Evolutionary conservation across 139 green algal genomes (phyloP).

Genomic region (Picochlorum sp.): DNA sequence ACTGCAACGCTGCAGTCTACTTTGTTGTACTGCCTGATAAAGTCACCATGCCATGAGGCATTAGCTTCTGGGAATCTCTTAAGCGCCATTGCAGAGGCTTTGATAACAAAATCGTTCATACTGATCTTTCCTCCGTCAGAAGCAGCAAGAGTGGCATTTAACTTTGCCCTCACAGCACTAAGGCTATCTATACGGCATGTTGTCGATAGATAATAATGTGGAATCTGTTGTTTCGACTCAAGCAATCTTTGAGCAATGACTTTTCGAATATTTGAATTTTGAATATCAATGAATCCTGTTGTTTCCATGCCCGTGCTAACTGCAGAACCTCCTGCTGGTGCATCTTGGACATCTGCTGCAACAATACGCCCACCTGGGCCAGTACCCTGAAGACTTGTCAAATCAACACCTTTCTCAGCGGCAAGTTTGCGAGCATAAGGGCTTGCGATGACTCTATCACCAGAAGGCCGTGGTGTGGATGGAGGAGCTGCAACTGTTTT

Average conservation of each 20-base stretch:
- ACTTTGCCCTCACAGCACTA: constrained; percentile 29
- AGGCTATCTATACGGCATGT: constrained; percentile 32
- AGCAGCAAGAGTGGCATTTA: constrained; percentile 37
- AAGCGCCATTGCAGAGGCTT: constrained; percentile 71
- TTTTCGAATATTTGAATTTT: constrained; percentile 62
- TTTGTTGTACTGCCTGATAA: constrained; percentile 76
- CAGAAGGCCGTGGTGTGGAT: constrained; percentile 12
- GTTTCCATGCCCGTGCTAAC: neutral
- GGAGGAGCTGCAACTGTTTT: constrained; percentile 3
- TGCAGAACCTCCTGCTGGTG: constrained; percentile 23
- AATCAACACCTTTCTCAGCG: constrained; percentile 46
- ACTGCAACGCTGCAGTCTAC: constrained; percentile 67
- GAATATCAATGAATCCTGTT: constrained; percentile 50
- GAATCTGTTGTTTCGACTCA: constrained; percentile 89
- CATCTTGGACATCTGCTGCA: constrained; percentile 57
- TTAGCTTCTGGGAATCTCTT: constrained; percentile 71
- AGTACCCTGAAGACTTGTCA: constrained; percentile 38
- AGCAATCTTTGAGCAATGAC: constrained; percentile 80
- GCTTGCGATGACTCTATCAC: constrained; percentile 48
- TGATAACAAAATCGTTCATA: constrained; percentile 97
- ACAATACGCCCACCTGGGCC: constrained; percentile 71
- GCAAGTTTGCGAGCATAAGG: constrained; percentile 72
- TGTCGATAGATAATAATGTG: constrained; percentile 95
- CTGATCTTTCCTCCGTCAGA: constrained; percentile 65
- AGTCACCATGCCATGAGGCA: constrained; percentile 71